These are phyloP conservation scores for Aspergillus egyptiacus DNA, from an alignment of 495 filamentous ascomycete species.

Conservation along the genomic window DNA sequence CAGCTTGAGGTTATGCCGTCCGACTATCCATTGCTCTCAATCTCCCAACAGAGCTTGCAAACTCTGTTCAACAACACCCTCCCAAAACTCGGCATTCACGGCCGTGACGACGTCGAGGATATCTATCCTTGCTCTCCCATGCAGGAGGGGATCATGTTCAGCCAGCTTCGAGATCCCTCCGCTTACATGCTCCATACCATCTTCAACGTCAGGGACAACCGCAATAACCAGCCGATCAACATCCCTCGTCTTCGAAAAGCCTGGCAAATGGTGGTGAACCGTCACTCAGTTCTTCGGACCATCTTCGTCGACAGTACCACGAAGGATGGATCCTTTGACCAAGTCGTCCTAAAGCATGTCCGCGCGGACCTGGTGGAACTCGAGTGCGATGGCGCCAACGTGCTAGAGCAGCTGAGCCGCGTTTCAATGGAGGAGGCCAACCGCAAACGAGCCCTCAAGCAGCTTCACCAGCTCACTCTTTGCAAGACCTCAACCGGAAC, in stretches of 20 bases:
- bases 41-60: conserved; percentile 26
- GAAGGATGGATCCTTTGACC: not conserved
- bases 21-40: conserved; percentile 2
- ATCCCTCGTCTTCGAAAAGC: conserved; percentile 29
- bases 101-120: conserved; percentile 44
- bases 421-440: not conserved
- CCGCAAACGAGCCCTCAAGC: not conserved
- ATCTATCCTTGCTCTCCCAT: conserved; percentile 59
- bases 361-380: not conserved
- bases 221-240: not conserved
- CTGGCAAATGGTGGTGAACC: conserved; percentile 42
- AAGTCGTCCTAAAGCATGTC: conserved; percentile 1
- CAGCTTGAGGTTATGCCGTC: conserved; percentile 1
- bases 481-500: conserved; percentile 5
- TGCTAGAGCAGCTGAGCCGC: not conserved
- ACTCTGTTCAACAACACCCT: conserved; percentile 39
- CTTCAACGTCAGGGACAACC: not conserved
- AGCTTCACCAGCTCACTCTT: not conserved
- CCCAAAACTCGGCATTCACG: conserved; percentile 41
- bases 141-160: conserved; percentile 61
- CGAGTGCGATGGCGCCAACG: not conserved
- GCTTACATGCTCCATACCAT: not conserved
- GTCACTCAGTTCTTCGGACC: conserved; percentile 43
- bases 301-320: conserved; percentile 32
- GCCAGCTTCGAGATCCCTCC: conserved; percentile 46